Evolutionary conservation across 768 basidiomycete species (phyloP), one percentile per base, ranked within the genome.

Genomic region (Suillus decipiens): DNA sequence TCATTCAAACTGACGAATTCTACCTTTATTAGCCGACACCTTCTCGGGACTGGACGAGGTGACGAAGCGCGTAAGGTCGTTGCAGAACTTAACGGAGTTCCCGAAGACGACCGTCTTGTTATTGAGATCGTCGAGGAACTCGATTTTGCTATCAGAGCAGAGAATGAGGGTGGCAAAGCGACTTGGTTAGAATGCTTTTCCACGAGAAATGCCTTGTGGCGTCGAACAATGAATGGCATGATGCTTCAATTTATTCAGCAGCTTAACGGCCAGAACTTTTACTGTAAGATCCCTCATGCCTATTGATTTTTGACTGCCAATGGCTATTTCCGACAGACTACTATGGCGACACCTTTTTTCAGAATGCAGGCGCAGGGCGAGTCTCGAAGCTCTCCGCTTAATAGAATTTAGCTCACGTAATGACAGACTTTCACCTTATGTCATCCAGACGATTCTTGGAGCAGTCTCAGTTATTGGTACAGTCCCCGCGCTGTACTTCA

Each of bases 211-310:
- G 76, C 80, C 68, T 73, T 92, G 48, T 90, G 89, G 85, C 88
- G 86, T 73, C 82, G 91, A 60, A 92, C 90, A 15, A 71, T 79
- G 39, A 92, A 91, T 64, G 89, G 90, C n/a, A 89, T 90, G 86
- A 89, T 90, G 86, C 73, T 90, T 50, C 89, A 90, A 66, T 91
- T 92, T 70, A 85, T 93, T 59, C 90, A 92, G 67, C 90, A 92
- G 67, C 74, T 92, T 36, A 89, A 92, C 63, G 90, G 89, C 15
- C 90, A 93, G 73, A 92, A 90, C 71, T 91, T 90, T 75, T 90
- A 89, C 73, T 89, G 89, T 89, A 65, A 65, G 84, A 73, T 8
- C 2, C 7, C 42, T 59, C 24, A 2, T 50, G 33, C 6, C 28
- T 11, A 53, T 36, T 57, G 3, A 31, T 33, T 8, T 12, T 41